Evolutionary conservation across 345 rosid genomes (phyloP).

Genomic region (Gossypium turneri): DNA sequence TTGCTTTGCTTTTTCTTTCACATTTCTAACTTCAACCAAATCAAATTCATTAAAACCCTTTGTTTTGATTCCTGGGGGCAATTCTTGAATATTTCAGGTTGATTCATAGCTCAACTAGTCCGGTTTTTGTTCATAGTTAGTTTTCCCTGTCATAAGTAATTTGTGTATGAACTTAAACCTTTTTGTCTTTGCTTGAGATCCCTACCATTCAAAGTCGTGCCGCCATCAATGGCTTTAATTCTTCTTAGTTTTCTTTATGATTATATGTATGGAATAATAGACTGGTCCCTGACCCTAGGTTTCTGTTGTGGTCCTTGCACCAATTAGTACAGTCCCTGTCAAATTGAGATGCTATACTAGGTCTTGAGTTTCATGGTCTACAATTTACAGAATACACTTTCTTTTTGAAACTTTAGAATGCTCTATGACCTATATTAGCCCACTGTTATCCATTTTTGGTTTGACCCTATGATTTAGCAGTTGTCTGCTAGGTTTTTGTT

Average conservation of each 20-base stretch:
- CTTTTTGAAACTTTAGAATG: neutral
- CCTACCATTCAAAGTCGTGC: neutral
- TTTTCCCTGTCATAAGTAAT: neutral
- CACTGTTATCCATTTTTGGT: neutral
- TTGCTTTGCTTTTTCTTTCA: neutral
- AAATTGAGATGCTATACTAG: neutral
- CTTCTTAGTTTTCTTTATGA: neutral
- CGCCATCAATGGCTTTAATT: neutral
- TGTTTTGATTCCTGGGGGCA: neutral
- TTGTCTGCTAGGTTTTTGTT: neutral
- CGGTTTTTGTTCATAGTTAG: neutral
- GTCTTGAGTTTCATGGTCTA: neutral
- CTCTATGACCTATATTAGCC: neutral
- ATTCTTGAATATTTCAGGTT: neutral
- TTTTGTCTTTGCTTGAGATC: neutral
- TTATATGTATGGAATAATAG: neutral
- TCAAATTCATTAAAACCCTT: neutral
- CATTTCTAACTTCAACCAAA: neutral
- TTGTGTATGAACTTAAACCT: too few species aligned
- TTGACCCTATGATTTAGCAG: neutral
- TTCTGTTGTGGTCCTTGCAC: neutral
- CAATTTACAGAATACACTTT: neutral
- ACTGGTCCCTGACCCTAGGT: neutral
- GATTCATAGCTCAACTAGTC: neutral
- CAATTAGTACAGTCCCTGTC: neutral